Base-by-base conservation (phyloP, 345 rosid species). In the Isatis tinctoria region DNA sequence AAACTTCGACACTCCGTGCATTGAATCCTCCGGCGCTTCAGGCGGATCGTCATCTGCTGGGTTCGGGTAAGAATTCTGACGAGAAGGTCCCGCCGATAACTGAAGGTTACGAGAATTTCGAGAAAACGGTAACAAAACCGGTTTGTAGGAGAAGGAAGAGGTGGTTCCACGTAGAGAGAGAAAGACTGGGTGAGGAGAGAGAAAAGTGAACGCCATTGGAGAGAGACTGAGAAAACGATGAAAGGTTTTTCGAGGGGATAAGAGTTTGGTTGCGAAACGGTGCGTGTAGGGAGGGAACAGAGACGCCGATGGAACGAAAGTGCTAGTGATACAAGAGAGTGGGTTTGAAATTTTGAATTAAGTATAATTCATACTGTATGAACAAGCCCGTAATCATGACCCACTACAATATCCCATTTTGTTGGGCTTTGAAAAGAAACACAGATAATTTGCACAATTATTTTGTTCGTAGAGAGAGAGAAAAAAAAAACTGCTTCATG, bases 1-100 rank as follows among this genome's bases (percentile, higher is more conserved):
- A 73, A 90, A 91, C 71, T 85, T 91, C 22, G 89, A 85, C 0
- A 91, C 82, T 6, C 96, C 98, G 62, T 94, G 97, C 62, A 84
- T 82, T 22, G 96, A 63, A 56, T 89, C 98, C 27, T 91, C 97
- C 0, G 95, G 83, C 0, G 93, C 98, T 73, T 91, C 98, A 0
- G 97, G 97, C 0, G 97, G 98, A 77, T 94, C 98, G 59, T 88
- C 88, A 53, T 81, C 91, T 1, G 96, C 74, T 0, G 97, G 84
- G 59, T 71, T 81, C 9, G 97, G 95, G 64, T 85, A 82, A 16
- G 79, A 88, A 65, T 77, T 85, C 30, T 76, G 76, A 0, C 90
- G 91, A 72, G 69, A 80, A 3, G 80, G 84, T 11, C 86, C 83
- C 3, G 78, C 77, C 18, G 85, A 80, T 1, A 70, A 52, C 11